These are phyloP conservation scores for Corymbia maculata DNA, from an alignment of 345 rosid species.

Conservation along the genomic window DNA sequence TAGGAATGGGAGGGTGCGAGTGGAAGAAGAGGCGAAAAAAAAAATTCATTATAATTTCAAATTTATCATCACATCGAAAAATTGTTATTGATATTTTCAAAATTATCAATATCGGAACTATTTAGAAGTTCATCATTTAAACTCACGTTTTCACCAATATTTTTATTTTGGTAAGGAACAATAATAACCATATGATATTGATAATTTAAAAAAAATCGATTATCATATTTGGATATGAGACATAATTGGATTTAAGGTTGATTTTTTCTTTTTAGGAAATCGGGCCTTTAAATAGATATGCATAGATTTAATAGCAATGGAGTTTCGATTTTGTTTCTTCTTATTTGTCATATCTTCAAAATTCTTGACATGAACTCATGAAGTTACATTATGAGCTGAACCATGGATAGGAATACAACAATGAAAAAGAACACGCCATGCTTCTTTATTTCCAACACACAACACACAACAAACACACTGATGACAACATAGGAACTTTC, in stretches of 20 bases:
- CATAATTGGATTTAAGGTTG: not conserved
- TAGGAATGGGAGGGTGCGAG: no score
- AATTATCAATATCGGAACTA: not conserved
- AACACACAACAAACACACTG: not conserved
- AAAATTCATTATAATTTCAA: not conserved
- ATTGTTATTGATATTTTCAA: accelerated
- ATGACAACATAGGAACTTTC: not conserved
- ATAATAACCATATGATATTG: not conserved
- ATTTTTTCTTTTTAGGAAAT: not conserved
- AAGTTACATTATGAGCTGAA: not conserved
- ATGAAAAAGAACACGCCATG: not conserved
- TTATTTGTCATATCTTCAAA: not conserved
- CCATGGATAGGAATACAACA: not conserved
- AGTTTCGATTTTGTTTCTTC: not conserved
- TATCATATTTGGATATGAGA: not conserved
- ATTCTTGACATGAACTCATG: not conserved
- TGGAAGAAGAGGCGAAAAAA: no score
- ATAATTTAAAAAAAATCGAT: not conserved
- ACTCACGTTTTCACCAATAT: not conserved
- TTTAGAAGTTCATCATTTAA: not conserved
- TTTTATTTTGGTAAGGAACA: accelerated
- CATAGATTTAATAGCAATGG: not conserved
- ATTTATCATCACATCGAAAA: not conserved
- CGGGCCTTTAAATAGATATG: not conserved
- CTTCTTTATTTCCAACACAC: not conserved